Conservation (phyloP, 345 rosid genomes). For the Populus pruinosa region DNA sequence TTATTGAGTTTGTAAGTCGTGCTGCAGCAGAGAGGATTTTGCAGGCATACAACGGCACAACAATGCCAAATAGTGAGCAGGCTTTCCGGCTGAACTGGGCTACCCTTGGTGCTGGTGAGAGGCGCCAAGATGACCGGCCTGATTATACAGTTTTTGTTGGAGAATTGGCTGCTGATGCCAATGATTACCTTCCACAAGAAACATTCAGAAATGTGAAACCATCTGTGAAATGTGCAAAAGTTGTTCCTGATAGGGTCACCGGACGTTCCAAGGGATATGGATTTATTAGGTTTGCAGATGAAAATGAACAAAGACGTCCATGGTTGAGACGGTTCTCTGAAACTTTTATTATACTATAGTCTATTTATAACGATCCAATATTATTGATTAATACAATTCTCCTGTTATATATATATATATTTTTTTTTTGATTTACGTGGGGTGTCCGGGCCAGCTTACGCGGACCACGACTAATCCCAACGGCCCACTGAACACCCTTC, state of each 20-base stretch:
- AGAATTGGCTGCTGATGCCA: slow-evolving; percentile 86
- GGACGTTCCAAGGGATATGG: slow-evolving; percentile 98
- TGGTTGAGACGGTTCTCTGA: slow-evolving; percentile 60
- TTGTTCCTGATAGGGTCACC: slow-evolving; percentile 80
- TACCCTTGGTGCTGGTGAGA: slow-evolving; percentile 78
- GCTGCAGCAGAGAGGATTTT: slow-evolving; percentile 75
- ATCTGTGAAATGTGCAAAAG: slow-evolving; percentile 88
- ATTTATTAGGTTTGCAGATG: slow-evolving; percentile 85
- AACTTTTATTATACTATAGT: too few relatives aligned
- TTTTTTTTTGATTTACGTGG: too few relatives aligned
- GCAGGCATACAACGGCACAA: slow-evolving; percentile 70
- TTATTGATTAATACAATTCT: too few relatives aligned
- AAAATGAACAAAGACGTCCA: slow-evolving; percentile 70
- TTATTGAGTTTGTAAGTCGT: slow-evolving; percentile 68
- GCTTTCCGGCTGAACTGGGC: slow-evolving; percentile 91
- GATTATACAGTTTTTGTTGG: slow-evolving; percentile 88
- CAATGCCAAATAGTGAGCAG: slow-evolving; percentile 76
- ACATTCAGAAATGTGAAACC: slow-evolving; percentile 47
- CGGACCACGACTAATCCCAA: too few relatives aligned
- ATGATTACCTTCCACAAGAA: slow-evolving; percentile 68
- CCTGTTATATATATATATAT: too few relatives aligned
- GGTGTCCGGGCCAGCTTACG: too few relatives aligned
- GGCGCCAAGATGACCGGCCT: slow-evolving; percentile 76
- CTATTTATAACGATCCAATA: too few relatives aligned
- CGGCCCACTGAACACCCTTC: too few relatives aligned